A percentile compares a stretch with the other conserved stretches of the same genome.
Evolutionary conservation across 257 asterid genomes (phyloP).

Genomic region (Petunia secreta): DNA sequence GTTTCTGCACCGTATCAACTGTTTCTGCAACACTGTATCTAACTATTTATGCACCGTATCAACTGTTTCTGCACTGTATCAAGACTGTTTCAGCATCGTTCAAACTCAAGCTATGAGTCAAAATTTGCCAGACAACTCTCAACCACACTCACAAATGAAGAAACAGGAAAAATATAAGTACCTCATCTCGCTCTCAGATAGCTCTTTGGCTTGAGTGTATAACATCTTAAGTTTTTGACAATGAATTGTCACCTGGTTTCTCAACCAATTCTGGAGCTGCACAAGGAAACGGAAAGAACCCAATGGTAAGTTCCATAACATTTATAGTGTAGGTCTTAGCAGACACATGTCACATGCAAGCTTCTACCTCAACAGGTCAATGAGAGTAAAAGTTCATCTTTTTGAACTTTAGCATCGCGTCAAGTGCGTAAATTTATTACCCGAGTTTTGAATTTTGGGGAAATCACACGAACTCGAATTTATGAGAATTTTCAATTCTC

Average conservation of each 20-base stretch:
- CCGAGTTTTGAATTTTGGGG: neutral
- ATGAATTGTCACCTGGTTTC: slow-evolving; percentile 84
- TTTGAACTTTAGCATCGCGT: neutral
- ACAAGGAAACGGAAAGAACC: slow-evolving; percentile 26
- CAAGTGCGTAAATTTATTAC: neutral
- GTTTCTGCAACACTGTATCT: no score
- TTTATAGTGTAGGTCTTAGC: neutral
- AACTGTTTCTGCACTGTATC: no score
- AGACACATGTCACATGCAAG: slow-evolving; percentile 12
- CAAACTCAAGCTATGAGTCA: neutral
- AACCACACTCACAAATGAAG: neutral
- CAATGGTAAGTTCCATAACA: neutral
- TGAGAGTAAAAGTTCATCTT: neutral
- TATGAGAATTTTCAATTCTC: neutral
- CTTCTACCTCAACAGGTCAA: slow-evolving; percentile 17
- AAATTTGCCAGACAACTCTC: neutral
- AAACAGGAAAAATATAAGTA: slow-evolving; percentile 26
- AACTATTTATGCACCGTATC: no score
- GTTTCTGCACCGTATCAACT: no score
- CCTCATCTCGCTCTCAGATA: slow-evolving; percentile 82
- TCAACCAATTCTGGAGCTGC: slow-evolving; percentile 92
- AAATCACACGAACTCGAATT: neutral
- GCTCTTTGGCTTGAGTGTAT: slow-evolving; percentile 85
- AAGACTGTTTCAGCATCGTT: no score
- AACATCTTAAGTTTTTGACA: slow-evolving; percentile 67